Percentiles rank a stretch among this genome's conserved stretches.
These are phyloP conservation scores for Aegilops umbellulata DNA, from an alignment of 176 grass and related monocot species.

Conservation along the genomic window DNA sequence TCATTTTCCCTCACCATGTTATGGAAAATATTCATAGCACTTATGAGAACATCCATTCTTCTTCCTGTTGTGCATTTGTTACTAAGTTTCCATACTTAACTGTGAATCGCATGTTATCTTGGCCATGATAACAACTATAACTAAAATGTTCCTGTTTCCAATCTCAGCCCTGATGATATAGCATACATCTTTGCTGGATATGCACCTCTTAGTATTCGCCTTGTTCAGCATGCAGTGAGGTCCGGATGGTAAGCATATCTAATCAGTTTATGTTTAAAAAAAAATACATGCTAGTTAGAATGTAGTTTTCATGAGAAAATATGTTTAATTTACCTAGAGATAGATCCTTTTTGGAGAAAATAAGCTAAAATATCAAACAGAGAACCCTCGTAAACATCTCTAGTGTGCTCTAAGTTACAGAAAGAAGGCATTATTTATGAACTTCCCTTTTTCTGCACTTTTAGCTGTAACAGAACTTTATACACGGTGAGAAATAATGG, in stretches of 20 bases:
- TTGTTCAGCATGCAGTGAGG: conserved; percentile 94
- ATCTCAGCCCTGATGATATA: conserved; percentile 86
- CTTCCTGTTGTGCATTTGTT: conserved; percentile 6
- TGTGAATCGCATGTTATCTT: neutral
- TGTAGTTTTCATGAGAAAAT: neutral
- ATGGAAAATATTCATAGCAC: neutral
- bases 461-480: neutral
- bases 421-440: neutral
- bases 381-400: neutral
- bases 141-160: conserved; percentile 36
- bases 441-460: neutral
- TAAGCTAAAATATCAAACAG: neutral
- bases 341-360: neutral
- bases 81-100: neutral
- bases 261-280: neutral
- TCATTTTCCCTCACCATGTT: neutral
- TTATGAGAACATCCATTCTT: conserved; percentile 1
- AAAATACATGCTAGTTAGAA: neutral
- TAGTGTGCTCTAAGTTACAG: neutral
- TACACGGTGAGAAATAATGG: neutral
- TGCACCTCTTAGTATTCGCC: conserved; percentile 93
- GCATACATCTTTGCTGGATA: conserved; percentile 99
- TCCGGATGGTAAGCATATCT: conserved; percentile 75
- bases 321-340: neutral
- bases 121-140: conserved; percentile 22